Conservation (phyloP, 108 stramenopile genomes). For the Pseudonitzschia delicatissima region DNA sequence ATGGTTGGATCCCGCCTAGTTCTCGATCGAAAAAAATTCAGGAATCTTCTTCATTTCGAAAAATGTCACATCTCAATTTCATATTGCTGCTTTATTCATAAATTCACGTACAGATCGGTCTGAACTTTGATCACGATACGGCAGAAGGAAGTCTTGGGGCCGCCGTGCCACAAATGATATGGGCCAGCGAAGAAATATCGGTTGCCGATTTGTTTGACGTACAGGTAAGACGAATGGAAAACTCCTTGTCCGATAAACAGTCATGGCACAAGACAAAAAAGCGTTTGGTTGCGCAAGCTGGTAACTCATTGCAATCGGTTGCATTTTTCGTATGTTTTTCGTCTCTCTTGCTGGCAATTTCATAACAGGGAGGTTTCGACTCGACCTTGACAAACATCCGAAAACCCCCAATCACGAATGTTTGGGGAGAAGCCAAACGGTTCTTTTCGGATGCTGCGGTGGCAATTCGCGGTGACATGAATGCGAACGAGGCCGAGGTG, state of each 20-base stretch:
- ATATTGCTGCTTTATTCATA: not conserved
- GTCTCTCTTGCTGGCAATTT: not conserved
- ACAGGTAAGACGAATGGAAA: conserved; percentile 22
- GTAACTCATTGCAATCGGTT: not conserved
- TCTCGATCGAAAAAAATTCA: too few species aligned
- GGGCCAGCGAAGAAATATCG: conserved; percentile 16
- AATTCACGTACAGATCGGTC: conserved; percentile 33
- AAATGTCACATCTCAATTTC: not conserved
- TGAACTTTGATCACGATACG: conserved; percentile 24
- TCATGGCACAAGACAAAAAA: not conserved
- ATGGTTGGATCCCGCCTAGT: not conserved
- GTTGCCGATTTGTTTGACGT: conserved; percentile 27
- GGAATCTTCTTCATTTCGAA: not conserved
- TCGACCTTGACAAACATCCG: conserved; percentile 19
- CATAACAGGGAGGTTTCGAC: conserved; percentile 34
- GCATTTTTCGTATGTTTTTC: not conserved
- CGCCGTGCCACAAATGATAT: conserved; percentile 30
- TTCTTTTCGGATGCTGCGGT: conserved; percentile 1
- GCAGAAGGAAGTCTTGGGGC: conserved; percentile 26
- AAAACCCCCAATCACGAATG: conserved; percentile 9
- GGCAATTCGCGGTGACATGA: conserved; percentile 34
- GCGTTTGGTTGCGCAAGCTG: not conserved
- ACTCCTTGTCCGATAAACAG: not conserved
- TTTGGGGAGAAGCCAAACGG: conserved; percentile 39
- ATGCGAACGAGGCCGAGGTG: conserved; percentile 15